Evolutionary conservation across 768 basidiomycete genomes (phyloP).

Genomic region (Rhodotorula taiwanensis): DNA sequence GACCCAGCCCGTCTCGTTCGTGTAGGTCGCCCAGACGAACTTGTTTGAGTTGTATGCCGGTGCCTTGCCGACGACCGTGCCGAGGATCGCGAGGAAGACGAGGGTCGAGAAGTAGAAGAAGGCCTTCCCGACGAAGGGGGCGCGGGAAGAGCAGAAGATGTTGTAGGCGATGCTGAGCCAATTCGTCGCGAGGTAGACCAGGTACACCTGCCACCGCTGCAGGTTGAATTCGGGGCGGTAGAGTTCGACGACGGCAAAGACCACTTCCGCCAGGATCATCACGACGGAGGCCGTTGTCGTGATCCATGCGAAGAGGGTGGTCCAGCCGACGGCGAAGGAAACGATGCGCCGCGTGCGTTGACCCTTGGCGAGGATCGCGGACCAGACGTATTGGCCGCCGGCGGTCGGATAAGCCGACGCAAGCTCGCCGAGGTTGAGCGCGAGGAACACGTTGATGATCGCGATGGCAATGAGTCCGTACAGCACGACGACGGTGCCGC

Average conservation of each 20-base stretch:
- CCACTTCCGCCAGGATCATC: constrained; percentile 8
- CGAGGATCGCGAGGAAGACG: constrained; percentile 14
- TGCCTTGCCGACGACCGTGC: background rate
- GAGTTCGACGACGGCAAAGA: constrained; percentile 13
- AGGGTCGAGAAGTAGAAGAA: constrained; percentile 12
- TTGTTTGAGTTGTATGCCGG: background rate
- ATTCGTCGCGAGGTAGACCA: constrained; percentile 12
- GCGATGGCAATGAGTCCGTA: constrained; percentile 3
- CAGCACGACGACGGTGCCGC: background rate
- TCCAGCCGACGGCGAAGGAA: background rate
- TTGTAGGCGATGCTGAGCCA: background rate
- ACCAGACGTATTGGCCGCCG: constrained; percentile 1
- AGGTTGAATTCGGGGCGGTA: constrained; percentile 12
- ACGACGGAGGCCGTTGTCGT: constrained; percentile 10
- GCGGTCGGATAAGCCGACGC: background rate
- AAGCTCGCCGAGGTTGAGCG: background rate
- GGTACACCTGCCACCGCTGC: constrained; percentile 20
- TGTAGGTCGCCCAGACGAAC: constrained; percentile 18
- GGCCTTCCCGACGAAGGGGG: constrained; percentile 16
- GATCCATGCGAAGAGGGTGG: background rate
- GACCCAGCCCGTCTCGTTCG: constrained; percentile 16
- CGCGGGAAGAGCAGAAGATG: background rate
- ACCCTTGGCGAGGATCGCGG: background rate
- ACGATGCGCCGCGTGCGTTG: background rate
- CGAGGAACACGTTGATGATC: background rate